Conservation (phyloP, 2,329 filamentous ascomycete genomes). For the Pseudopyricularia cyperi region DNA sequence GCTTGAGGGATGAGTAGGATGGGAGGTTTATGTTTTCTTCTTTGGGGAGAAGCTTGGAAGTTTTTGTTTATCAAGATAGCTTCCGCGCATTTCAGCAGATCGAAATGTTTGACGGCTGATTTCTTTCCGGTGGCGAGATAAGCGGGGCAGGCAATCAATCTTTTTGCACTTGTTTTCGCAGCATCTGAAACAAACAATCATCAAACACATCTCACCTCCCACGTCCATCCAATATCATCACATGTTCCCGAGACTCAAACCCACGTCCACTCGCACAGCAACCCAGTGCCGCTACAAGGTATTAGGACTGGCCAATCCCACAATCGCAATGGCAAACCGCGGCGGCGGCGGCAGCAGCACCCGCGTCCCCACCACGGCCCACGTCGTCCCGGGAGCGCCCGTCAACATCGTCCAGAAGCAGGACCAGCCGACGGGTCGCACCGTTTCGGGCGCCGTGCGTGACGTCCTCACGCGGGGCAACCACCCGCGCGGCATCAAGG, state of each 20-base stretch:
- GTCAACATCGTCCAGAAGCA: slow-evolving; percentile 66
- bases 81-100: no score
- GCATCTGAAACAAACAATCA: no score
- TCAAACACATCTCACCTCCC: no score
- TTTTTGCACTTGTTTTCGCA: no score
- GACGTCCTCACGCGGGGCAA: slow-evolving; percentile 60
- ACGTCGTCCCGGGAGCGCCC: slow-evolving; percentile 45
- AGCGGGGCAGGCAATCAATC: no score
- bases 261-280: no score
- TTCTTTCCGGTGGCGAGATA: no score
- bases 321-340: not conserved
- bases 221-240: no score
- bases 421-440: slow-evolving; percentile 61
- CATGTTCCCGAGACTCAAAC: no score
- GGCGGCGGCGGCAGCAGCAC: slow-evolving; percentile 6
- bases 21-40: not conserved
- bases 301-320: not conserved
- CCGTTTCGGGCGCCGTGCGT: slow-evolving; percentile 53
- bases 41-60: not conserved
- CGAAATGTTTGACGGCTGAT: no score
- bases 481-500: slow-evolving; percentile 69
- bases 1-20: not conserved
- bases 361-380: slow-evolving; percentile 28
- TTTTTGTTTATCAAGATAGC: no score
- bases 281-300: no score